Conservation (phyloP, 495 filamentous ascomycete genomes). For the Penicillium soppii region DNA sequence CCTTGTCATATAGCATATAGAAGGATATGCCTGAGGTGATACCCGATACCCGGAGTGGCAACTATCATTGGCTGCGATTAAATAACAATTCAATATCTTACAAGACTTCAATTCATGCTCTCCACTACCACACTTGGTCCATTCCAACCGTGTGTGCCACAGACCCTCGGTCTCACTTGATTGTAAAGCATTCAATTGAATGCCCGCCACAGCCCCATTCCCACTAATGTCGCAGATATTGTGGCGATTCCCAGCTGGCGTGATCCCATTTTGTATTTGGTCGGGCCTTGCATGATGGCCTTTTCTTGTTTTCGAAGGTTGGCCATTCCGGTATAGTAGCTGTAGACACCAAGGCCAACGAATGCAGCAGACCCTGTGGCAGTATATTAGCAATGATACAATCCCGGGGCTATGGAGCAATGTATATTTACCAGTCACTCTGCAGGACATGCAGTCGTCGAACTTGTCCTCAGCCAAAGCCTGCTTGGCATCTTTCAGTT, state of each 20-base stretch:
- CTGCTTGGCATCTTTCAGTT: conserved; percentile 40
- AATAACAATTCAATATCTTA: conserved; percentile 28
- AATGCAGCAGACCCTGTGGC: conserved; percentile 74
- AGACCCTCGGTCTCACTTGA: neutral
- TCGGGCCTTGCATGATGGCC: conserved; percentile 66
- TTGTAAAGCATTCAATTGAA: conserved; percentile 43
- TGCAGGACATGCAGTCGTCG: conserved; percentile 70
- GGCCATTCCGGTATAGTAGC: conserved; percentile 73
- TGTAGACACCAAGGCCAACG: conserved; percentile 85
- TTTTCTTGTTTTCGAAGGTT: conserved; percentile 71
- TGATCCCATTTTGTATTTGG: conserved; percentile 74
- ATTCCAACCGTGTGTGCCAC: conserved; percentile 1
- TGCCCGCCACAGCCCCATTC: conserved; percentile 62
- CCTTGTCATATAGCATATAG: conserved; percentile 38
- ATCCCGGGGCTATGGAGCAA: neutral
- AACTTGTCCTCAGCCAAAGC: conserved; percentile 61
- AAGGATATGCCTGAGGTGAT: conserved; percentile 40
- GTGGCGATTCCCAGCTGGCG: conserved; percentile 66
- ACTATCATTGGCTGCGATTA: conserved; percentile 29
- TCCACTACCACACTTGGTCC: neutral
- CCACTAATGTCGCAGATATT: conserved; percentile 68
- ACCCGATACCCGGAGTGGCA: conserved; percentile 44
- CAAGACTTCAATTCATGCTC: conserved; percentile 6
- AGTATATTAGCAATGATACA: conserved; percentile 7
- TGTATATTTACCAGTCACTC: conserved; percentile 57